phyloP scores from a whole-genome alignment of 1,139 yeast genomes.

The Candida sanyaensis region DNA sequence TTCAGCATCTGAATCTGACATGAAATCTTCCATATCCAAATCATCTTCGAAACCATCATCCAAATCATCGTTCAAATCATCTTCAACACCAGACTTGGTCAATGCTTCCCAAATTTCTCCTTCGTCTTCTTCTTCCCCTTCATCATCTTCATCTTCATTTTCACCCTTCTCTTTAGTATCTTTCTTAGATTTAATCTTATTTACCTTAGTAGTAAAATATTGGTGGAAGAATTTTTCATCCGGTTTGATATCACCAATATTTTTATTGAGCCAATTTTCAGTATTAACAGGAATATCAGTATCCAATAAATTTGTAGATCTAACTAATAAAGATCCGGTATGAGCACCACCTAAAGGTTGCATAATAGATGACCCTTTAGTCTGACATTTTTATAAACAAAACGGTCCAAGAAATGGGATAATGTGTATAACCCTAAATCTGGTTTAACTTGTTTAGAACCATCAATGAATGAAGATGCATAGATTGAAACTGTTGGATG shows the following conservation, averaged over 20 bases:
- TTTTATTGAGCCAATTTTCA: conserved; percentile 76
- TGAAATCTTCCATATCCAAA: conserved; percentile 32
- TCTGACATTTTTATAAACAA: conserved; percentile 92
- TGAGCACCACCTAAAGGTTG: conserved; percentile 94
- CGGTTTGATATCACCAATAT: conserved; percentile 68
- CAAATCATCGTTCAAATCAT: conserved; percentile 26
- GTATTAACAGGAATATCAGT: conserved; percentile 71
- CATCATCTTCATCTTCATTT: conserved; percentile 31
- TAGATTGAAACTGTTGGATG: conserved; percentile 91
- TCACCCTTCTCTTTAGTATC: conserved; percentile 19
- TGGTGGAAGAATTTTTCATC: conserved; percentile 90
- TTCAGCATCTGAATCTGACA: conserved; percentile 25
- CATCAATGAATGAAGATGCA: conserved; percentile 63
- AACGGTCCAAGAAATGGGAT: conserved; percentile 90
- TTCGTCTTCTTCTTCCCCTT: conserved; percentile 63
- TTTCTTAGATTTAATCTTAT: conserved; percentile 41
- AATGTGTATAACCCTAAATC: conserved; percentile 87
- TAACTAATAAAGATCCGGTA: conserved; percentile 74
- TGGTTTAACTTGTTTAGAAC: conserved; percentile 57
- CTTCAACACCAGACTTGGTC: conserved; percentile 80
- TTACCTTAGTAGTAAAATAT: conserved; percentile 70
- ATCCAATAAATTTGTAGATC: conserved; percentile 53
- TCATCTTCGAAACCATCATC: conserved; percentile 44
- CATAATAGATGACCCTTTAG: conserved; percentile 92
- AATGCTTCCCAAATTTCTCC: conserved; percentile 89